phyloP scores from a whole-genome alignment of 495 filamentous ascomycete genomes.

The Podospora pseudopauciseta region DNA sequence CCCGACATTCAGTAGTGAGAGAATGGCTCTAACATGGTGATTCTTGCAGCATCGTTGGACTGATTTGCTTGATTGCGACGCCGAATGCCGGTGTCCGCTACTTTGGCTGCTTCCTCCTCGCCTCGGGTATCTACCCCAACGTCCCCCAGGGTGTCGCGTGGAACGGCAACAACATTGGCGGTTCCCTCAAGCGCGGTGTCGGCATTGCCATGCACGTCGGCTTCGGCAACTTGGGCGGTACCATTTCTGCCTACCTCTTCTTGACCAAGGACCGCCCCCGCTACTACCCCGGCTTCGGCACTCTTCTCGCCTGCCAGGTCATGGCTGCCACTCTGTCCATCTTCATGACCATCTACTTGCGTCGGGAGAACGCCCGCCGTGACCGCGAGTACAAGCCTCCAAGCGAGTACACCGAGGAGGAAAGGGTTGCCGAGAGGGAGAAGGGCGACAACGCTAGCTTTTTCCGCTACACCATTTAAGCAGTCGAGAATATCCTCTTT shows the following conservation, averaged over 20 bases:
- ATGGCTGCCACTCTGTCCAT: slow-evolving; percentile 50
- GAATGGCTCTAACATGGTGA: slow-evolving; percentile 26
- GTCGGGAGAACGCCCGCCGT: slow-evolving; percentile 56
- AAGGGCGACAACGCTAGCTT: slow-evolving; percentile 52
- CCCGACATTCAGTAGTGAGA: background rate
- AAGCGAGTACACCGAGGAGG: slow-evolving; percentile 47
- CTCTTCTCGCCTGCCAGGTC: slow-evolving; percentile 41
- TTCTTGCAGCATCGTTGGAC: slow-evolving; percentile 50
- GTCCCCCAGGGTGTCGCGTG: slow-evolving; percentile 71
- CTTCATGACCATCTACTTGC: slow-evolving; percentile 57
- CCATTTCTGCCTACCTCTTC: slow-evolving; percentile 68
- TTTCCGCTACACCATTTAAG: slow-evolving; percentile 52
- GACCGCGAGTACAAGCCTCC: slow-evolving; percentile 44
- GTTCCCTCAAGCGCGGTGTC: slow-evolving; percentile 72
- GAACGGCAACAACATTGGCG: slow-evolving; percentile 80
- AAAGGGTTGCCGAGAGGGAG: slow-evolving; percentile 43
- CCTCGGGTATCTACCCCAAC: slow-evolving; percentile 67
- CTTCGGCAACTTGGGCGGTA: slow-evolving; percentile 72
- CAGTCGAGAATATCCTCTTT: background rate
- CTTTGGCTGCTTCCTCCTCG: slow-evolving; percentile 65
- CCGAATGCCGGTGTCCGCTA: slow-evolving; percentile 60
- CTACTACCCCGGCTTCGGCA: slow-evolving; percentile 59
- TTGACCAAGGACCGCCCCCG: slow-evolving; percentile 54
- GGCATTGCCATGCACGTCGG: slow-evolving; percentile 81
- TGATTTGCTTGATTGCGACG: slow-evolving; percentile 59